Base-by-base conservation (phyloP, 768 basidiomycete species). In the Lactarius psammicola region DNA sequence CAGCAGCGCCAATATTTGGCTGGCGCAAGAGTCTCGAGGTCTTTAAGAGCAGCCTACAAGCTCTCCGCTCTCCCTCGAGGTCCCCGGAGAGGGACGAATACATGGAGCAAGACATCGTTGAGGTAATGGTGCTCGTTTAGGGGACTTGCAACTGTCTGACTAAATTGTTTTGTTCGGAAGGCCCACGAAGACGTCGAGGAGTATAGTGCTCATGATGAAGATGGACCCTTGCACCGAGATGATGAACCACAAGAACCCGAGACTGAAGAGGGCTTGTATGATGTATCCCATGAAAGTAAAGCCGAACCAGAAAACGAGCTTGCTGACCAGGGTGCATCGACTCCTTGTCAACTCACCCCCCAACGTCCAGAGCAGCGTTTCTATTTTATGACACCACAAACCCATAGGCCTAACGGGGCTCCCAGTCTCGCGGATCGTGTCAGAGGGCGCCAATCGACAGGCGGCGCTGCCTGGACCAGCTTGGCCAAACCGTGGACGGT, bases 351-450 rank as follows among this genome's bases (percentile, higher is more conserved):
- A 17, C 70, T 66, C 44, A 56, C 70, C n/a, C 66, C 71, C 44
- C 67, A 68, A 49, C 54, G 66, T 56, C 79, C 38, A 73, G 77
- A n/a, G 69, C 74, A 34, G 71, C 77, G 51, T 71, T 75, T 77
- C 18, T 54, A 65, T 13, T 88, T 87, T 75, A 84, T 85, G 84
- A 87, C 85, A 1, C 87, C 87, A 0, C 86, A 87, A 74, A 63
- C 63, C 60, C 78, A 65, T 75, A 59, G 59, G 33, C 30, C 57
- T 9, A 61, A 64, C 30, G 57, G 33, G 0, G 40, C 30, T 18
- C 28, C 40, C 30, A 59, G 63, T 20, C 62, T 71, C 26, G 67
- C 69, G 20, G 69, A 67, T 46, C 70, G 66, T 18, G 64, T 70
- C 40, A 60, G 63, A n/a, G 69, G 65, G 0, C 67, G 69, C 44